Conservation (phyloP, 257 asterid species). For the Vinca minor region DNA sequence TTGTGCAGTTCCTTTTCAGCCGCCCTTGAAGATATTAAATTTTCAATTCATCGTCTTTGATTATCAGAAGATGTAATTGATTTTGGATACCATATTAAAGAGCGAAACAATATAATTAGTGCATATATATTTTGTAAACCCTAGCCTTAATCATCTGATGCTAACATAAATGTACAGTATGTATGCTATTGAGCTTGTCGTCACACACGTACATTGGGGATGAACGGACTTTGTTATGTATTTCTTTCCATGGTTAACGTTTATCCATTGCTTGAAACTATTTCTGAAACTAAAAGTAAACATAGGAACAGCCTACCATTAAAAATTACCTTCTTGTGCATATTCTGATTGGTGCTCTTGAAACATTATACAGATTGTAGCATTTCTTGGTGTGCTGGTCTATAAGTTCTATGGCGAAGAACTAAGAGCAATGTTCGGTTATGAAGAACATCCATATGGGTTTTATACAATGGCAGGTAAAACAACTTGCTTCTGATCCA, state of each 20-base stretch:
- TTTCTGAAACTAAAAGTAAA: neutral
- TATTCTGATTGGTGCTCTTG: neutral
- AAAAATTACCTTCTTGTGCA: neutral
- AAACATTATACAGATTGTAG: constrained; percentile 69
- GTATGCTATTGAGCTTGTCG: too few species aligned
- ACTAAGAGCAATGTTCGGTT: constrained; percentile 97
- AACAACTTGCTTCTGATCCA: constrained; percentile 14
- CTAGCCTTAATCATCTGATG: too few species aligned
- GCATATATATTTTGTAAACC: too few species aligned
- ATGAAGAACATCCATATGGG: constrained; percentile 95
- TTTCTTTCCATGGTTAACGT: neutral
- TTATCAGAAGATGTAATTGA: neutral
- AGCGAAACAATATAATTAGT: too few species aligned
- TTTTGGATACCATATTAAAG: too few species aligned
- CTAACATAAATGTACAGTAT: too few species aligned
- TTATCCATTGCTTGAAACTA: neutral
- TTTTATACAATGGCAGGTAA: constrained; percentile 98
- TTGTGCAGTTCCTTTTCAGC: neutral
- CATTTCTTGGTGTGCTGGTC: constrained; percentile 87
- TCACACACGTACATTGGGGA: neutral
- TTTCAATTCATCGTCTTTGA: neutral
- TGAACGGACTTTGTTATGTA: neutral
- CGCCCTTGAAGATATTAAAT: neutral
- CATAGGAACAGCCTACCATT: neutral
- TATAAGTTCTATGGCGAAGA: constrained; percentile 94